Percentiles rank a stretch among this genome's conserved stretches.
These are phyloP conservation scores for Citrus trifoliata DNA, from an alignment of 345 rosid genomes.

Conservation along the genomic window DNA sequence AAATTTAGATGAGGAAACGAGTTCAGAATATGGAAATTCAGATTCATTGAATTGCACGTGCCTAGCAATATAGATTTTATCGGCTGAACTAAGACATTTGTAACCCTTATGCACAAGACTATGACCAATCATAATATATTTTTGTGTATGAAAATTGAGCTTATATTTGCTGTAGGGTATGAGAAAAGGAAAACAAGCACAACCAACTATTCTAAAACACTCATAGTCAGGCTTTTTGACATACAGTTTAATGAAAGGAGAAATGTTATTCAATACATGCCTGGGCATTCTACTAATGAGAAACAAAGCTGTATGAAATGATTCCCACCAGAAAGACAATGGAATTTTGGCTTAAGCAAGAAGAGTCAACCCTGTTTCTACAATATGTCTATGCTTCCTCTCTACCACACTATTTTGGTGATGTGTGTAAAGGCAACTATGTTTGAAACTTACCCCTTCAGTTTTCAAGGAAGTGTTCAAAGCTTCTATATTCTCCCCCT, in stretches of 20 bases:
- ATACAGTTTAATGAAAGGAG: neutral
- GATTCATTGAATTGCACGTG: neutral
- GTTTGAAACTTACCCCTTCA: no score
- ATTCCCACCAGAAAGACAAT: neutral
- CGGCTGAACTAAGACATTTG: neutral
- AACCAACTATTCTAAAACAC: neutral
- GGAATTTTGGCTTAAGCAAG: neutral
- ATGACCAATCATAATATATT: neutral
- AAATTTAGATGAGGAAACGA: no score
- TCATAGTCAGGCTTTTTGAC: accelerated
- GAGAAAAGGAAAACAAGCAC: neutral
- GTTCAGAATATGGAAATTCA: neutral
- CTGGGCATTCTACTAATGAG: neutral
- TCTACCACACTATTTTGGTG: no score
- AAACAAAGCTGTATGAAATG: accelerated
- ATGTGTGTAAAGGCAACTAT: no score
- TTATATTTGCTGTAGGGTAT: accelerated
- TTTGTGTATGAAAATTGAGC: no score
- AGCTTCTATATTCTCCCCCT: neutral
- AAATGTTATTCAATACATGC: no score
- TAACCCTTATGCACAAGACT: neutral
- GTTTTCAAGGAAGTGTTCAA: no score
- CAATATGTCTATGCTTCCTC: no score
- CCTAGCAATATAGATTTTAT: neutral
- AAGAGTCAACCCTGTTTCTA: no score